Evolutionary conservation across 139 green algal species (phyloP), one percentile per base, ranked within the genome.

Genomic region (Coelastrella sp.): DNA sequence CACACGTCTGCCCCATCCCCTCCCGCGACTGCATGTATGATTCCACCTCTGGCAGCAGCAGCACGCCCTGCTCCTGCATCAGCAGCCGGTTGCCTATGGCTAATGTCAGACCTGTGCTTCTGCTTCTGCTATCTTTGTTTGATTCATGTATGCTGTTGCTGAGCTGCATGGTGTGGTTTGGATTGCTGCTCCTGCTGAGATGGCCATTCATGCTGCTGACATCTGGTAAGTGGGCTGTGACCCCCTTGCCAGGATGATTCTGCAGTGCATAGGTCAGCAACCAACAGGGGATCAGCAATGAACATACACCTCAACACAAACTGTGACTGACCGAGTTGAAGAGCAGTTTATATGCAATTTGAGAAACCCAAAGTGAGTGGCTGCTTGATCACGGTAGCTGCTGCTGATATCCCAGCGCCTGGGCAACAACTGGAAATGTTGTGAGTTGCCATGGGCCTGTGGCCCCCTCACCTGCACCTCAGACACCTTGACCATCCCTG

Each of bases 81-180:
- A 98, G 91, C 87, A 89, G 85, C 73, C 91, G 91, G 92, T 97
- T 99, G 90, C 97, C 97, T 0, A 98, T 87, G 6, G 91, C 91
- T 19, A 81, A 9, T 25, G 20, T 25, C 72, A 78, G 11, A 97
- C 93, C 78, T 72, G 70, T 59, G 95, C 90, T 70, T 6, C 68
- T 68, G 68, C 70, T 68, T 60, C 88, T 82, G n/a, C 7, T 60
- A 27, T 75, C 57, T 61, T 80, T 81, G 57, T 7, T 27, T 59
- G 60, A 6, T 84, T 49, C 22, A 20, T 82, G 78, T 84, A 70
- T 89, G 92, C 90, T 72, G 87, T 86, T n/a, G 74, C 72, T 82
- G 58, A 14, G 49, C 81, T 75, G 81, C 17, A 60, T 86, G 81
- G 22, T 27, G 56, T 7, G 12, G 63, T 7, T 25, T 82, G 20